These are phyloP conservation scores for Ajuga chamaepitys DNA, from an alignment of 257 asterid genomes.

Conservation along the genomic window DNA sequence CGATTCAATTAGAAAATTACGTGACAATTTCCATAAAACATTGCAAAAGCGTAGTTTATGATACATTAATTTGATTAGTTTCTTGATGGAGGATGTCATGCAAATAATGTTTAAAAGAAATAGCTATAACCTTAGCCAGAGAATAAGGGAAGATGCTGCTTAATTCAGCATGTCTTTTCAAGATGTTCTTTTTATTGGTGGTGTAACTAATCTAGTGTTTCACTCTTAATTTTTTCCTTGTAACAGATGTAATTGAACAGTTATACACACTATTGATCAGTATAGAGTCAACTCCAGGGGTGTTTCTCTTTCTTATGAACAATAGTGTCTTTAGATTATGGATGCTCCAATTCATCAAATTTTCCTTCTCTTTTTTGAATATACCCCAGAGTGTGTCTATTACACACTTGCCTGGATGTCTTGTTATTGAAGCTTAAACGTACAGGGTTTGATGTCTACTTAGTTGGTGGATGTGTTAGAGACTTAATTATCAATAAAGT, in stretches of 20 bases:
- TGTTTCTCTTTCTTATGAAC: too few relatives aligned
- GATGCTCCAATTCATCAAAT: background rate
- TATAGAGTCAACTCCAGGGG: too few relatives aligned
- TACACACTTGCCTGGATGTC: background rate
- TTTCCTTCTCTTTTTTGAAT: too few relatives aligned
- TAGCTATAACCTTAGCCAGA: background rate
- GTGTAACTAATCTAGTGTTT: too few relatives aligned
- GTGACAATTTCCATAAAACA: background rate
- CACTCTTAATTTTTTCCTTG: too few relatives aligned
- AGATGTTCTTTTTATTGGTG: background rate
- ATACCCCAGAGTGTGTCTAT: background rate
- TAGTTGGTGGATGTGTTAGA: conserved; percentile 98
- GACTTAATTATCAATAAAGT: conserved; percentile 72
- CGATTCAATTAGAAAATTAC: background rate
- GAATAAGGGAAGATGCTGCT: conserved; percentile 3
- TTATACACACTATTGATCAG: too few relatives aligned
- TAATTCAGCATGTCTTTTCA: background rate
- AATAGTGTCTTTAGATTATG: background rate
- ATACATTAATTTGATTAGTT: background rate
- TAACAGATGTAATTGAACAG: too few relatives aligned
- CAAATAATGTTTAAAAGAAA: background rate
- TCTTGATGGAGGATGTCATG: background rate
- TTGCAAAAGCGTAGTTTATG: background rate
- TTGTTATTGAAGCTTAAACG: conserved; percentile 18
- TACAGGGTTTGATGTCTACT: conserved; percentile 79